These are phyloP conservation scores for Dalechampia spathulata DNA, from an alignment of 441 rosid species.

Conservation along the genomic window DNA sequence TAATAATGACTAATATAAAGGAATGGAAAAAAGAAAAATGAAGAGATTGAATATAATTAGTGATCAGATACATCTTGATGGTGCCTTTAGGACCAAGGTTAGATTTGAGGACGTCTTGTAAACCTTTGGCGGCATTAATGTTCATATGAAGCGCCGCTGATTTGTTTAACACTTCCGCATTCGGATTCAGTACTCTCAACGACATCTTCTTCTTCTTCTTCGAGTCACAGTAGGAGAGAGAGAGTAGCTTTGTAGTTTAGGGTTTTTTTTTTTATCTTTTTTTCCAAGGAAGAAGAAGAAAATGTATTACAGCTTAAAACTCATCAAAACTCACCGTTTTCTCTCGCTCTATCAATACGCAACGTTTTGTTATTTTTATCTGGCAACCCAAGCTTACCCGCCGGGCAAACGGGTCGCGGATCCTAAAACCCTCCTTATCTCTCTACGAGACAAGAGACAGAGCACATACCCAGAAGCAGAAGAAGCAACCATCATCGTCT, in stretches of 20 bases:
- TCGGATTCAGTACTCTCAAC: constrained; percentile 82
- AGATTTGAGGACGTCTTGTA: constrained; percentile 85
- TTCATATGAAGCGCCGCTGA: constrained; percentile 98
- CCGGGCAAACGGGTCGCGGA: no score
- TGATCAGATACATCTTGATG: constrained; percentile 63
- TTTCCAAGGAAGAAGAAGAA: no score
- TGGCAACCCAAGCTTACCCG: no score
- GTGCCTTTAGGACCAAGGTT: constrained; percentile 98
- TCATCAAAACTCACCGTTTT: no score
- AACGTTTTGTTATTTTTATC: no score
- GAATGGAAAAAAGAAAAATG: background rate
- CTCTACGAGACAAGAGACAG: no score
- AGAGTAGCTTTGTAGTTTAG: no score
- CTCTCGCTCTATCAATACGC: no score
- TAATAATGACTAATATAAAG: background rate
- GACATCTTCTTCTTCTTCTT: constrained; percentile 46
- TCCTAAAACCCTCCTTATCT: no score
- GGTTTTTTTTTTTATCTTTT: no score
- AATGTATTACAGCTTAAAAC: no score
- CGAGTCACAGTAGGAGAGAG: no score
- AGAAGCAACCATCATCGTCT: constrained; percentile 7
- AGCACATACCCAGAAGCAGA: background rate
- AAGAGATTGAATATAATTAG: background rate
- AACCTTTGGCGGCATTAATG: constrained; percentile 94
- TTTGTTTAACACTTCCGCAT: constrained; percentile 97